Conservation (phyloP, 208 protist species). For the Vickermania spadyakhi region DNA sequence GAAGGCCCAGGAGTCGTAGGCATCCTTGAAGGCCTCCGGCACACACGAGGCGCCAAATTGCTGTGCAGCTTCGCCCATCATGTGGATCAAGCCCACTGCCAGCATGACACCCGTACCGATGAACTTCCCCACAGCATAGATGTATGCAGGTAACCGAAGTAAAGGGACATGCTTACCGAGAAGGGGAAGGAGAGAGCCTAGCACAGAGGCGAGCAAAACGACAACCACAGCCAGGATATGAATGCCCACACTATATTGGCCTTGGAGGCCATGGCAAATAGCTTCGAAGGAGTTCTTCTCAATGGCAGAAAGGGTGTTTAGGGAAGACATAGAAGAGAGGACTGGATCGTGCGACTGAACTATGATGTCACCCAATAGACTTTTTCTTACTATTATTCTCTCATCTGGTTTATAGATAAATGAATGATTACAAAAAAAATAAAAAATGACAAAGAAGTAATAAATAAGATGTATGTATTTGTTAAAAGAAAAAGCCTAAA, state of each 20-base stretch:
- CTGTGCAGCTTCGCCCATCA: constrained; percentile 16
- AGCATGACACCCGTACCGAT: constrained; percentile 21
- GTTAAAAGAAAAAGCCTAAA: too few species aligned
- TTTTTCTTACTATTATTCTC: too few species aligned
- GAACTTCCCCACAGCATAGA: constrained; percentile 19
- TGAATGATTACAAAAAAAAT: too few species aligned
- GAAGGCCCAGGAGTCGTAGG: constrained; percentile 41
- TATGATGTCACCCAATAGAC: too few species aligned
- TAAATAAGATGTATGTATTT: too few species aligned
- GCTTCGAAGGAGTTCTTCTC: too few species aligned
- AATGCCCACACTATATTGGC: constrained; percentile 28
- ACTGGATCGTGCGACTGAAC: too few species aligned
- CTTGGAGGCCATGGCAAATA: constrained; percentile 15
- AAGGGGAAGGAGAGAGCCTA: constrained; percentile 19
- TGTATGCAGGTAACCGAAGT: constrained; percentile 12
- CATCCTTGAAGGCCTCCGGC: constrained; percentile 19
- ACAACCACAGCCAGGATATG: constrained; percentile 62
- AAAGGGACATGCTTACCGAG: constrained; percentile 16
- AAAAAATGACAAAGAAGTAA: too few species aligned
- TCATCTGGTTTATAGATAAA: too few species aligned
- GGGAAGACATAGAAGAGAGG: too few species aligned
- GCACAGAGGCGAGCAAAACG: constrained; percentile 26
- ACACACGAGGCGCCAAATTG: constrained; percentile 22
- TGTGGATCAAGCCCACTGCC: constrained; percentile 14
- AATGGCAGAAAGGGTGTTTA: too few species aligned